Evolutionary conservation across 176 grass and related monocot species (phyloP).

Genomic region (Cenchrus americanus): DNA sequence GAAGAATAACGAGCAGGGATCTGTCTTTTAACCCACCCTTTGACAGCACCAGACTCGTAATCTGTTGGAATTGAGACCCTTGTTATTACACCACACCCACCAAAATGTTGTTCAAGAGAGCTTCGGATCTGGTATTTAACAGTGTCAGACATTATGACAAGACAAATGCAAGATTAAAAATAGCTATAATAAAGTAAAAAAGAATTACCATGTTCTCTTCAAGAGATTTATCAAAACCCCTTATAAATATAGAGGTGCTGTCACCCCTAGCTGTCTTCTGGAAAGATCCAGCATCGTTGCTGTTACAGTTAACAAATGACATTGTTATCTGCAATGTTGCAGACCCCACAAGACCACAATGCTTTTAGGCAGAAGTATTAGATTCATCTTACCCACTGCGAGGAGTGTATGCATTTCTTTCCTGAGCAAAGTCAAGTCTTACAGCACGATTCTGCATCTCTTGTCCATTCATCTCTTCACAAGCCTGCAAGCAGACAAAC

Average conservation of each 20-base stretch:
- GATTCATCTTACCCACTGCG: slow-evolving; percentile 52
- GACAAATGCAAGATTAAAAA: background rate
- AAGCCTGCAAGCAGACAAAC: slow-evolving; percentile 50
- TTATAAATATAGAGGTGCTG: slow-evolving; percentile 67
- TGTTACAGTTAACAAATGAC: slow-evolving; percentile 16
- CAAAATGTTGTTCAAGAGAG: slow-evolving; percentile 69
- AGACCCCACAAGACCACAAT: background rate
- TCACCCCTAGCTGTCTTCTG: slow-evolving; percentile 57
- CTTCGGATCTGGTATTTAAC: slow-evolving; percentile 58
- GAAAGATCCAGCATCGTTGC: slow-evolving; percentile 59
- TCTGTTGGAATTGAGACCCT: slow-evolving; percentile 69
- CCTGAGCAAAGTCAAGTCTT: slow-evolving; percentile 69
- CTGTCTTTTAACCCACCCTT: slow-evolving; percentile 56
- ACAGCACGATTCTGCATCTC: slow-evolving; percentile 63
- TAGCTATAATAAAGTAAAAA: background rate
- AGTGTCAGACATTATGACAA: background rate
- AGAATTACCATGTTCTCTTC: slow-evolving; percentile 62
- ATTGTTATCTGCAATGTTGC: background rate
- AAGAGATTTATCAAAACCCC: slow-evolving; percentile 66
- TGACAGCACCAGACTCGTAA: slow-evolving; percentile 60
- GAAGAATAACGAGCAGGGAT: background rate
- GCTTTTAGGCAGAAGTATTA: background rate
- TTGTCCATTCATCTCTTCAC: slow-evolving; percentile 50
- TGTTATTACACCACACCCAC: slow-evolving; percentile 68
- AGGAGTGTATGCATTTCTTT: slow-evolving; percentile 66